Conservation (phyloP, 225 moss, liverwort and hornwort species). For the Antitrichia curtipendula region DNA sequence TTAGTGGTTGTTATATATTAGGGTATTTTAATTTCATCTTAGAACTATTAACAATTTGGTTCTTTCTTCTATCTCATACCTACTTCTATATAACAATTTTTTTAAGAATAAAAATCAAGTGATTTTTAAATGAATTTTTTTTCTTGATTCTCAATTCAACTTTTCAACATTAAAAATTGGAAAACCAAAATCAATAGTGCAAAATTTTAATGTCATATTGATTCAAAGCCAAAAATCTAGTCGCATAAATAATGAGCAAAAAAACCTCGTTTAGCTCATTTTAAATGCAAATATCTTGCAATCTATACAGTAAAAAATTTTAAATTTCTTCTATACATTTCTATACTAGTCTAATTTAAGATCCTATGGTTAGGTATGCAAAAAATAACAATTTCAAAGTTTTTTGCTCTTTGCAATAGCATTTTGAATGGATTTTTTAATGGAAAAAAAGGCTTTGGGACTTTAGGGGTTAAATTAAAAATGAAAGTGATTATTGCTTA, state of each 20-base stretch:
- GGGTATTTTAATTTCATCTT: not conserved
- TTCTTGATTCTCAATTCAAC: not conserved
- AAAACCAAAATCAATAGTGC: not conserved
- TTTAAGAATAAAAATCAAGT: not conserved
- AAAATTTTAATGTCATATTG: not conserved
- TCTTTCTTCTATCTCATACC: not conserved
- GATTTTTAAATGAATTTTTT: not conserved
- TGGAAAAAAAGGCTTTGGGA: not conserved
- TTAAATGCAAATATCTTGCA: not conserved
- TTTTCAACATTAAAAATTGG: not conserved
- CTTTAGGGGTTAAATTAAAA: not conserved
- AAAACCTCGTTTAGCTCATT: not conserved
- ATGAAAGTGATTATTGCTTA: not conserved
- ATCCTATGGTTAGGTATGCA: accelerated
- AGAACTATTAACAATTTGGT: not conserved
- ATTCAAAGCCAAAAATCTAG: not conserved
- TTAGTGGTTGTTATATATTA: too few species aligned
- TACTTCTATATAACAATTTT: not conserved
- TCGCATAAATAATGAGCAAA: too few species aligned
- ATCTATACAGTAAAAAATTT: accelerated
- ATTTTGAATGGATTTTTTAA: not conserved
- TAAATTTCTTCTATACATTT: not conserved
- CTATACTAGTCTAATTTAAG: not conserved
- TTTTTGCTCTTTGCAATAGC: not conserved
- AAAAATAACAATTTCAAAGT: not conserved